Percentiles rank a stretch among this genome's conserved stretches.
These are phyloP conservation scores for Baorangia bicolor DNA, from an alignment of 768 basidiomycete species.

Conservation along the genomic window DNA sequence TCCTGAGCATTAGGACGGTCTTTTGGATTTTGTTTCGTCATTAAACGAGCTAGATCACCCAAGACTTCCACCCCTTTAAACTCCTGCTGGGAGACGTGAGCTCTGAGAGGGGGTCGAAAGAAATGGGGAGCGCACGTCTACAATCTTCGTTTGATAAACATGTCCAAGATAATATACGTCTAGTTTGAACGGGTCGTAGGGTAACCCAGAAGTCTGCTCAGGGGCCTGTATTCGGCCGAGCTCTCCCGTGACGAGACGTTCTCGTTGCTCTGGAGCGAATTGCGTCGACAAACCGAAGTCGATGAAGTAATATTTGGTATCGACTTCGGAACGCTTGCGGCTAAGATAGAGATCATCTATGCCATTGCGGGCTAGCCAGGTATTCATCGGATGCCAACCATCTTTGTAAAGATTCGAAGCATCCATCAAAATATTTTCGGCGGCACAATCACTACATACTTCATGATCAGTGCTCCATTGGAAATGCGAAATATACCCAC, in stretches of 20 bases:
- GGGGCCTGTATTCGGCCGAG: constrained; percentile 20
- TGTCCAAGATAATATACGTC: constrained; percentile 31
- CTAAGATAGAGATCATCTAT: constrained; percentile 6
- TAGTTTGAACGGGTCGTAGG: constrained; percentile 32
- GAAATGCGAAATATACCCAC: constrained; percentile 10
- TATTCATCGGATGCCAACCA: constrained; percentile 25
- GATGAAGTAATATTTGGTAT: constrained; percentile 35
- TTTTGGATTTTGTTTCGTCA: constrained; percentile 8
- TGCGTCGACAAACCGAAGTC: constrained; percentile 36
- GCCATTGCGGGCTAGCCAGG: constrained; percentile 12
- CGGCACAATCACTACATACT: constrained; percentile 23
- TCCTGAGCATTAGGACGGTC: constrained; percentile 1
- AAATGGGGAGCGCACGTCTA: not conserved
- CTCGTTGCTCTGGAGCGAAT: constrained; percentile 14
- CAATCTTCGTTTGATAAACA: constrained; percentile 21
- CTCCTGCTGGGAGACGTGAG: not conserved
- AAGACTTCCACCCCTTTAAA: constrained; percentile 6
- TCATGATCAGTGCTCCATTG: rapidly evolving
- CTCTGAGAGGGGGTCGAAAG: too few relatives aligned
- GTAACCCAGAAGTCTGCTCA: constrained; percentile 18
- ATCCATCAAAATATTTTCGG: constrained; percentile 35
- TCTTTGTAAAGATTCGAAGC: constrained; percentile 24
- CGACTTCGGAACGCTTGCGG: constrained; percentile 25
- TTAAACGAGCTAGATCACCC: not conserved
- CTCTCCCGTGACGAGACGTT: not conserved